These are phyloP conservation scores for Ogataea pini DNA, from an alignment of 805 yeast genomes.

Conservation along the genomic window DNA sequence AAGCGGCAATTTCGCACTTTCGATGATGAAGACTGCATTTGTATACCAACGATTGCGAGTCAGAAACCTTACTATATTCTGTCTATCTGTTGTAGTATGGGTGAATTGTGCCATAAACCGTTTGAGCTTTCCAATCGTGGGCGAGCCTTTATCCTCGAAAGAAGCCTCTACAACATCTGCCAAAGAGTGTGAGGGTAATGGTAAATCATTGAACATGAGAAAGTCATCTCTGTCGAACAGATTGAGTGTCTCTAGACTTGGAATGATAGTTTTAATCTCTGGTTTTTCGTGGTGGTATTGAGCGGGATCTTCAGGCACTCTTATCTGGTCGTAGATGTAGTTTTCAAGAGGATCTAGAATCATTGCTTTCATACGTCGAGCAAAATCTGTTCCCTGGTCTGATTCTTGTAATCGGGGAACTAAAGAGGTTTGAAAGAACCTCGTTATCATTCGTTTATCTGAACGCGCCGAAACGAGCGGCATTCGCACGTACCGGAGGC, in stretches of 20 bases:
- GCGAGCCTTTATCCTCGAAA: neutral
- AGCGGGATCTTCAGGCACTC: neutral
- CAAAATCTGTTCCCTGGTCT: neutral
- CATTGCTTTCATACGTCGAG: neutral
- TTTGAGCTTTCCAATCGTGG: neutral
- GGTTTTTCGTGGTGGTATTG: no score
- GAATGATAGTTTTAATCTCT: neutral
- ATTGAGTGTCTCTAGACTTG: neutral
- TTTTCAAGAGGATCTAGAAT: neutral
- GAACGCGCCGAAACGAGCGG: neutral
- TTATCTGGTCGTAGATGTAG: neutral
- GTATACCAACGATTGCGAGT: constrained; percentile 13
- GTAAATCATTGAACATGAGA: neutral
- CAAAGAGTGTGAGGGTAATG: neutral
- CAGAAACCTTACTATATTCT: constrained; percentile 7
- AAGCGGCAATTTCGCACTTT: constrained; percentile 7
- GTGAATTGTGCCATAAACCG: neutral
- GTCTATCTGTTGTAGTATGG: neutral
- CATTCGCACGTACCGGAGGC: neutral
- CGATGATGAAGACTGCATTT: constrained; percentile 15
- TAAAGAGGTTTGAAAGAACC: neutral
- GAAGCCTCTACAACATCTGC: neutral
- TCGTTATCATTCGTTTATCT: neutral
- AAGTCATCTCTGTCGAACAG: neutral
- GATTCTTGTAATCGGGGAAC: neutral